Base-by-base conservation (phyloP, 192 early-diverging fungal species). In the Powellomyces hirtus region DNA sequence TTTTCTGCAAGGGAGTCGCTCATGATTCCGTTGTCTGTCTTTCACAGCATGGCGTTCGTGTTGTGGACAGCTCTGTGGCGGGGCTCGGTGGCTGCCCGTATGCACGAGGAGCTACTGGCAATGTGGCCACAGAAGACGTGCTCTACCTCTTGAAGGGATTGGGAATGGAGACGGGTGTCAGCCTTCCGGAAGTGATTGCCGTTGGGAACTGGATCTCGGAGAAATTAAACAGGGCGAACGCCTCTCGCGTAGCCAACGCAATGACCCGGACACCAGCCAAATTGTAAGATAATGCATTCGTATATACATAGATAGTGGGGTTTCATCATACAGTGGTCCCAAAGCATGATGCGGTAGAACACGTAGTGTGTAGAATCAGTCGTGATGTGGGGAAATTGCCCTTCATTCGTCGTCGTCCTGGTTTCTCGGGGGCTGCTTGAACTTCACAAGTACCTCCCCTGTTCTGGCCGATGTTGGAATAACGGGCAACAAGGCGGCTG, bases 1-100 rank as follows among this genome's bases (percentile, higher is more conserved):
- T 53, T 10, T 53, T 53, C 11, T 53, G 7, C 78, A 85, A 46
- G 95, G 94, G 4, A 79, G 96, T 38, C 86, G 94, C 20, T 38
- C 14, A 14, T 92, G 0, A 90, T 97, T 18, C 94, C 96, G 70
- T 88, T 88, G 42, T 94, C 94, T 0, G 88, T 96, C 30, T 16
- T 22, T 24, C 24, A 46, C 73, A 90, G 77, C 78, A 85, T 56
- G 97, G 95, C 4, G 81, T 98, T 38, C 88, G 94, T n/a, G 89
- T 92, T 0, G 91, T 98, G 18, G 97, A 98, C 72, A 89, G 89
- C 49, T 95, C 94, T 0, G 89, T 96, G 30, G 90, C 95, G 14
- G 97, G 97, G 18, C 79, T 97, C 26, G 94, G 88, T 18, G 97
- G 97, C 26, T 98, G 97, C 64, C 97, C 97, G 13, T 98, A 94